Conservation (phyloP, 345 rosid genomes). For the Eucalyptus fibrosa region DNA sequence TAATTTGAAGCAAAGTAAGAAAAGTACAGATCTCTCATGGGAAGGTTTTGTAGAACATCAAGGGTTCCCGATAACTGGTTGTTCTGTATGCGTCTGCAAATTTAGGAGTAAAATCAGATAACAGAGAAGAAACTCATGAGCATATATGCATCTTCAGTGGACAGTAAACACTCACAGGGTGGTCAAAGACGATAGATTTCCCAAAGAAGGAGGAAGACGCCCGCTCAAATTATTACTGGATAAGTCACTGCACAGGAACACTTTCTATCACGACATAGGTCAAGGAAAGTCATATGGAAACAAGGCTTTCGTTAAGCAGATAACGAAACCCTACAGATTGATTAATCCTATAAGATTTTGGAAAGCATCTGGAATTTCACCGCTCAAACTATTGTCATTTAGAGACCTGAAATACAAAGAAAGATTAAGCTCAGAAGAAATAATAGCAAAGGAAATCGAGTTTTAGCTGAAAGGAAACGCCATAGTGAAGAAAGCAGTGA, state of each 20-base stretch:
- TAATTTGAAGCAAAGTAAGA: constrained; percentile 2
- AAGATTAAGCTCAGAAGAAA: background rate
- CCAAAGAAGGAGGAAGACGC: constrained; percentile 67
- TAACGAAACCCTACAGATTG: constrained; percentile 59
- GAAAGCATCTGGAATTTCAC: constrained; percentile 87
- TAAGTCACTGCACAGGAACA: constrained; percentile 51
- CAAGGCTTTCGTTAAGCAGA: background rate
- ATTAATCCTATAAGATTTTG: constrained; percentile 47
- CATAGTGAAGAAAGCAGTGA: background rate
- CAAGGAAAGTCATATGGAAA: background rate
- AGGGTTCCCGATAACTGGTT: constrained; percentile 85
- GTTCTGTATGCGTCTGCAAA: constrained; percentile 76
- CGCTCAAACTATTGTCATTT: constrained; percentile 62
- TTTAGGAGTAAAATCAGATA: constrained; percentile 15
- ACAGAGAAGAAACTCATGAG: background rate
- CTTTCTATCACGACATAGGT: background rate
- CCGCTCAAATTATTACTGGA: constrained; percentile 84
- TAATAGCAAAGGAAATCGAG: background rate
- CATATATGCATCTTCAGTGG: background rate
- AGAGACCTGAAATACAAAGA: constrained; percentile 55
- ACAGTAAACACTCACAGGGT: constrained; percentile 53
- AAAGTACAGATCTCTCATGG: constrained; percentile 69
- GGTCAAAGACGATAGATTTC: constrained; percentile 39
- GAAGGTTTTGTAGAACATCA: constrained; percentile 78
- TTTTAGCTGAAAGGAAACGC: background rate